Evolutionary conservation across 2,329 filamentous ascomycete species (phyloP), one percentile per base, ranked within the genome.

Genomic region (Curvularia sp.): DNA sequence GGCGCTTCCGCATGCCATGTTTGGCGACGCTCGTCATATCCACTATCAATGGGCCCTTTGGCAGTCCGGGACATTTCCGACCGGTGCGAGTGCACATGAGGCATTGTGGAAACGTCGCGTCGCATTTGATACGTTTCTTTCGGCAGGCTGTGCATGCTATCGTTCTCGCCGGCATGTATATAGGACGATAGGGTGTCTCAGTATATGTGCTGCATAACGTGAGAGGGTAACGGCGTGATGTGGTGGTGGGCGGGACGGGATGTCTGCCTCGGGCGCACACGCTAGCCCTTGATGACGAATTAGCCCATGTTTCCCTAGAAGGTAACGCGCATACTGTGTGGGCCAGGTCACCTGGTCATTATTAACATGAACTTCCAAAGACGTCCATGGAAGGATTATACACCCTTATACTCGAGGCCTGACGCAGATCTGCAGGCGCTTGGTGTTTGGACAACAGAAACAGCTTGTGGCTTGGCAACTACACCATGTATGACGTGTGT

Each of bases 101-200:
- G 53, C 73, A 76, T 42, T 70, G 49, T 6, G 72, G 72, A 2
- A 72, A 54, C 4, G 69, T 73, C 12, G 64, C 69, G 49, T 75
- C 73, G 60, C 71, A 75, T 63, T 67, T 72, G 21, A 75, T 74
- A 23, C 72, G 68, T 57, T 71, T 74, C 51, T 67, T 66, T 27
- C 71, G 70, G 49, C 72, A 76, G n/a, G 51, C 53, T 6, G 61
- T 66, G 47, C 71, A 74, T 12, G 70, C 61, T 42, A 66, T 69
- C 18, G 65, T 73, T 55, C 71, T 62, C 19, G 65, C 32, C 28
- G 69, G 65, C 70, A 74, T 74, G 8, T n/a, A 23, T 18, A 43
- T 1, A 21, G 8, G 28, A 19, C 1, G 13, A 18, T 23, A 21
- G 25, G 10, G 18, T 9, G 19, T 8, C n/a, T 32, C 28, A 6